Base-by-base conservation (phyloP, 805 yeast species). In the Candida orba region DNA sequence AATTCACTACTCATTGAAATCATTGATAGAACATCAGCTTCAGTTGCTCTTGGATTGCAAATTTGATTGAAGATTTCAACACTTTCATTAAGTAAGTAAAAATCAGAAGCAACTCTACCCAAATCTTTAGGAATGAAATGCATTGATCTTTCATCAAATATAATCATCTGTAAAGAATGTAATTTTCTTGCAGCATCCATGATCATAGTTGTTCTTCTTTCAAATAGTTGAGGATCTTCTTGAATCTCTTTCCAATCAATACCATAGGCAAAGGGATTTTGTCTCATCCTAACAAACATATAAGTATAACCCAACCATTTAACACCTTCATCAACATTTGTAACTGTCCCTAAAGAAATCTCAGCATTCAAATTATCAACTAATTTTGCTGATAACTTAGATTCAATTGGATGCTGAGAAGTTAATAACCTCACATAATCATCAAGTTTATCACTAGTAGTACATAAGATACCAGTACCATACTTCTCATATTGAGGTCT, bases 241-340 rank as follows among this genome's bases (percentile, higher is more conserved):
- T 78, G 76, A 2, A 95, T 59, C 50, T 88, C 95, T 49, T 76
- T 77, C 93, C 96, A 89, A 37, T 79, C 87, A 38, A 95, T 78
- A 24, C 95, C 99, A 58, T 93, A 93, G 0, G 84, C 82, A 58
- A 89, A 81, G 2, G 99, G 99, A 51, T 89, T 91, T 58, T 88
- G 85, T 46, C 84, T 78, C 99, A 93, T 93, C 45, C 99, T 70
- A 4, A 91, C 97, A 66, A 78, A 82, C 76, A 93, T 71, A 58
- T 93, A 93, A 0, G 99, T 93, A 55, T 95, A 93, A 4, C 99
- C 98, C n/a, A 93, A 69, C 99, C 99, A 93, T 50, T 82, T 87
- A 1, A 93, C 84, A 44, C 90, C 99, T 65, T 93, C 99, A 27
- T 86, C 95, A 10, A 93, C 79, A 56, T 83, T 90, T 1, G 98